phyloP scores from a whole-genome alignment of 106 monocot species.

The Allium fistulosum region DNA sequence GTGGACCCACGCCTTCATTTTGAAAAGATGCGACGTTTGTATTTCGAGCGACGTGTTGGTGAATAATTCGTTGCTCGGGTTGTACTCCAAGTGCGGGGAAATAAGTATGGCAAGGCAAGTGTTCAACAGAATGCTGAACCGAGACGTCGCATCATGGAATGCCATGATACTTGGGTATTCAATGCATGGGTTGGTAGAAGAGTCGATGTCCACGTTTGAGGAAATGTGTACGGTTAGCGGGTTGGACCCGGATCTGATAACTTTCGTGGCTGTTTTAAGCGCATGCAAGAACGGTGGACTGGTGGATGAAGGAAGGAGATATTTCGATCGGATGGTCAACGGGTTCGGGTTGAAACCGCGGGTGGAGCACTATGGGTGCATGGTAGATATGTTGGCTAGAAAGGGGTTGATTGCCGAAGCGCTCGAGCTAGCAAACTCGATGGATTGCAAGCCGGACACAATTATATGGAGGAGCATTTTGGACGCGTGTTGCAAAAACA shows the following conservation, averaged over 20 bases:
- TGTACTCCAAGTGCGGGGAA: conserved; percentile 60
- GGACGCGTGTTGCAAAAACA: conserved; percentile 54
- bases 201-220: conserved; percentile 34
- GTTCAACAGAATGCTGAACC: conserved; percentile 42
- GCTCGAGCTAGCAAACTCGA: conserved; percentile 34
- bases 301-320: conserved; percentile 22
- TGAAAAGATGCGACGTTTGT: neutral
- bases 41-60: conserved; percentile 31
- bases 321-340: conserved; percentile 18
- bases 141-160: conserved; percentile 59
- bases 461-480: conserved; percentile 81
- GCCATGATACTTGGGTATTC: conserved; percentile 55
- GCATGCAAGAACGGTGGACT: conserved; percentile 43
- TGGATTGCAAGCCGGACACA: conserved; percentile 53
- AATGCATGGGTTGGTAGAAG: conserved; percentile 29
- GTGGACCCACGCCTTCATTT: conserved; percentile 50
- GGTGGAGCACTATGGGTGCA: conserved; percentile 35
- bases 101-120: conserved; percentile 44
- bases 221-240: conserved; percentile 16
- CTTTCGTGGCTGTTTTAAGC: conserved; percentile 47
- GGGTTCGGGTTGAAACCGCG: conserved; percentile 19
- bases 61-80: conserved; percentile 60
- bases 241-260: conserved; percentile 54
- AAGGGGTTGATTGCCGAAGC: conserved; percentile 52
- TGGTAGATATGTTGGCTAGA: conserved; percentile 33